These are phyloP conservation scores for Mortierella sp. DNA, from an alignment of 371 early-diverging fungal genomes.

Conservation along the genomic window DNA sequence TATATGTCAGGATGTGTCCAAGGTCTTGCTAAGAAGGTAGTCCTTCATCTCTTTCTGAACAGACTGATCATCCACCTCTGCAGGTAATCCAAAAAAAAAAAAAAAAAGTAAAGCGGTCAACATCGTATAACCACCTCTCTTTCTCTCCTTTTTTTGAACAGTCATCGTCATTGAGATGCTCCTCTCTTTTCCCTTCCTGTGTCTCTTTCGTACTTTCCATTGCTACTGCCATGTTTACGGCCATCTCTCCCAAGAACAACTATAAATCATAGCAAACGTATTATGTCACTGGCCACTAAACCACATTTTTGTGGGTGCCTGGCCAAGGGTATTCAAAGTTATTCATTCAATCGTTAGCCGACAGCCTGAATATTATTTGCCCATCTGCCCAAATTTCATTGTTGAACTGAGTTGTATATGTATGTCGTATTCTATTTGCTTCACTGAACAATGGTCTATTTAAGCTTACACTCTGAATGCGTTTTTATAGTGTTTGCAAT, in stretches of 20 bases:
- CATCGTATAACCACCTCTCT: no score
- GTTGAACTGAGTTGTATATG: background rate
- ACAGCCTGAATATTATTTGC: conserved; percentile 7
- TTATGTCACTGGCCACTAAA: no score
- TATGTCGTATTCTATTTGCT: background rate
- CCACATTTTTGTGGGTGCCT: no score
- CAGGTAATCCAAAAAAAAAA: no score
- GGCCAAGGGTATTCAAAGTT: background rate
- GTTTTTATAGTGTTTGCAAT: no score
- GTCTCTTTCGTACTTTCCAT: background rate
- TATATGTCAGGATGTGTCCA: no score
- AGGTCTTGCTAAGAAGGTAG: no score
- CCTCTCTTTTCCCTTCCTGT: background rate
- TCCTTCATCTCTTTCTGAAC: no score
- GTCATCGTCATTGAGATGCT: background rate
- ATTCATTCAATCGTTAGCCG: conserved; percentile 2
- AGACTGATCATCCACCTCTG: background rate
- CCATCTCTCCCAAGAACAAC: no score
- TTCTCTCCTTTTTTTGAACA: background rate
- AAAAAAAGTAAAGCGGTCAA: no score
- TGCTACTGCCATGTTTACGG: background rate
- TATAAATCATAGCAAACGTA: no score
- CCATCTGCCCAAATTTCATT: conserved; percentile 15
- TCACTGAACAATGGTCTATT: background rate
- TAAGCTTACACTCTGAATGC: no score